Percentiles rank a stretch among this genome's conserved stretches.
Conservation (phyloP, 139 green algal genomes). For the Chlorella sp. region DNA sequence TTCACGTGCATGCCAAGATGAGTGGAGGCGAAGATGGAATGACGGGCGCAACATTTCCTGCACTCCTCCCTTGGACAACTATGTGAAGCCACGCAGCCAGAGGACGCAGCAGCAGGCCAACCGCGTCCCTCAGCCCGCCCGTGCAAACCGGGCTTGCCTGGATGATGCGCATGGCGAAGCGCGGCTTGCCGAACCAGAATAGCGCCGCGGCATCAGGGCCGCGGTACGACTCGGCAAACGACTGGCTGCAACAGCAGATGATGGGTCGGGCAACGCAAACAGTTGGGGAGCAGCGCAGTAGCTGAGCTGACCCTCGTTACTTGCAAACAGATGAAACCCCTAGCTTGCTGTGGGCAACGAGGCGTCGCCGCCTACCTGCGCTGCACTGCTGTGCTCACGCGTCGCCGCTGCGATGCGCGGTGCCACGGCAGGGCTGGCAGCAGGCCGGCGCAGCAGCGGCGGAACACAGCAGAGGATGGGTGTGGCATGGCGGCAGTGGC, state of each 20-base stretch:
- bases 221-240: slow-evolving; percentile 3
- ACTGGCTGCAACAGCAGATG: background rate
- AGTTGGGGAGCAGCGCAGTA: too few relatives aligned
- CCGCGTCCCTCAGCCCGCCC: too few relatives aligned
- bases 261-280: too few relatives aligned
- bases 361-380: background rate
- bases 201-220: slow-evolving; percentile 23
- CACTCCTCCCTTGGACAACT: too few relatives aligned
- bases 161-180: slow-evolving; percentile 44
- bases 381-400: background rate
- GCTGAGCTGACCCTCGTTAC: too few relatives aligned
- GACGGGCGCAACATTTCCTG: too few relatives aligned
- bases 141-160: slow-evolving; percentile 3
- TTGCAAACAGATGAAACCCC: too few relatives aligned
- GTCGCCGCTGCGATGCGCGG: background rate
- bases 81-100: too few relatives aligned
- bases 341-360: too few relatives aligned
- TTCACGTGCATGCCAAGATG: too few relatives aligned
- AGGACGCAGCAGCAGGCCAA: too few relatives aligned
- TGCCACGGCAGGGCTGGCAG: background rate
- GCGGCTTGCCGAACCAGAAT: slow-evolving; percentile 48
- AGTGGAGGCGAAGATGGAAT: too few relatives aligned
- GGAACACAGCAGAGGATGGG: background rate
- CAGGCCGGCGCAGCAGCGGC: slow-evolving; percentile 24
- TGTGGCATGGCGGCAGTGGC: background rate